A percentile compares a stretch with the other conserved stretches of the same genome.
Conservation (phyloP, 495 filamentous ascomycete genomes). For the Glutinoglossum americanum region DNA sequence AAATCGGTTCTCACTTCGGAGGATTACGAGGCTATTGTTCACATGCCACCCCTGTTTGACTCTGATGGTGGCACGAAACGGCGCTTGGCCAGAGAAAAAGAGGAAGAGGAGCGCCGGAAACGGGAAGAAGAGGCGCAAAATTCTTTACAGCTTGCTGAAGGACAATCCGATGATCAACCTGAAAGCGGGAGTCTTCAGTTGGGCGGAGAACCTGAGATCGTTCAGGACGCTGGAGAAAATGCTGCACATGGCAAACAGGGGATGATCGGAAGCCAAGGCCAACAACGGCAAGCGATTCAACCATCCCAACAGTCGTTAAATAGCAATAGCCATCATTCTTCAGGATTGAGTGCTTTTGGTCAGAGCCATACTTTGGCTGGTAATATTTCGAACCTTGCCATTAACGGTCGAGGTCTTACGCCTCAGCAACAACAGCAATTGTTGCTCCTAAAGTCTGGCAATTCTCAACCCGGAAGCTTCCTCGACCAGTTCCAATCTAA, state of each 20-base stretch:
- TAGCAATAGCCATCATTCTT: slow-evolving; percentile 3
- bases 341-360: slow-evolving; percentile 27
- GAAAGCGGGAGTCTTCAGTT: slow-evolving; percentile 76
- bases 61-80: slow-evolving; percentile 54
- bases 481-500: slow-evolving; percentile 23
- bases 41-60: slow-evolving; percentile 65
- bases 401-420: slow-evolving; percentile 47
- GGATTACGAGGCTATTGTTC: slow-evolving; percentile 30
- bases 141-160: slow-evolving; percentile 21
- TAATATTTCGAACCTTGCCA: slow-evolving; percentile 26
- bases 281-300: slow-evolving; percentile 36
- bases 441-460: slow-evolving; percentile 39
- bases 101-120: slow-evolving; percentile 38
- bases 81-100: slow-evolving; percentile 43
- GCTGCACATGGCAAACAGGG: slow-evolving; percentile 14
- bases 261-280: slow-evolving; percentile 29
- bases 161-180: slow-evolving; percentile 23
- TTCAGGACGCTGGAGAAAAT: slow-evolving; percentile 24
- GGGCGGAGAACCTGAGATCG: slow-evolving; percentile 74
- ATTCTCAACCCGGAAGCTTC: slow-evolving; percentile 33
- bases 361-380: slow-evolving; percentile 23
- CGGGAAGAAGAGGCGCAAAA: slow-evolving; percentile 37
- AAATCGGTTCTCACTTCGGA: slow-evolving; percentile 27
- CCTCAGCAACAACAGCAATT: slow-evolving; percentile 63
- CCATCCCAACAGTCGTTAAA: slow-evolving; percentile 42